Base-by-base conservation (phyloP, 495 filamentous ascomycete species). In the Cercophora samala region DNA sequence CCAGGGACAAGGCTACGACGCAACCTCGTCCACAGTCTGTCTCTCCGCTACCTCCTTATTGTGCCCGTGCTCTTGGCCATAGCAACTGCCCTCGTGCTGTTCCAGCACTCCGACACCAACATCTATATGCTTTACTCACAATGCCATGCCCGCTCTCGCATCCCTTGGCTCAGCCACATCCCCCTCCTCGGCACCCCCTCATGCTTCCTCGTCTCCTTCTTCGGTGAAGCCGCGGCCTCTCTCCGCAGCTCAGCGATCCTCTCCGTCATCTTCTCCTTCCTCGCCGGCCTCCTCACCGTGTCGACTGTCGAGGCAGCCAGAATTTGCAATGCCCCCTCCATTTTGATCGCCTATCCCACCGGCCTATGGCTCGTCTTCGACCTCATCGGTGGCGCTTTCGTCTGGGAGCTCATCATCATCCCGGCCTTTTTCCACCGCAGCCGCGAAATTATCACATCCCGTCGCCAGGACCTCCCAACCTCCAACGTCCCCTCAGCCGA, bases 391-490 rank as follows among this genome's bases (percentile, higher is more conserved):
- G 79, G 79, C 24, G 75, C 79, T 15, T 61, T 81, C 21, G 75
- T 78, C 11, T 81, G 78, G 78, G 66, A 81, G 68, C 67, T 81
- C 37, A 68, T 77, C 64, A 79, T 80, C 68, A 63, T 81, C 21
- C 79, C 79, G 2, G 76, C 74, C 15, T 81, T 81, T 65, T 70
- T 81, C 29, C 70, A 76, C 59, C 72, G 76, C 25, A 73, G 76
- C 24, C 67, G 70, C 24, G 65, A 65, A 53, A 66, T 78, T 58
- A 68, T 74, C 24, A 22, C 42, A n/a, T 73, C 72, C 8, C 68
- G 74, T 17, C 55, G 52, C 1, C 66, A 52, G 1, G 68, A 61
- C 60, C 55, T 63, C 42, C 26, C 62, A 2, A 46, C 37, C 13
- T 46, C 37, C 13, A 9, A 46, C 13, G 22, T 29, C 18, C 66